Evolutionary conservation across 2,329 filamentous ascomycete genomes (phyloP), one percentile per base, ranked within the genome.

Genomic region (Paradendryphiella salina): DNA sequence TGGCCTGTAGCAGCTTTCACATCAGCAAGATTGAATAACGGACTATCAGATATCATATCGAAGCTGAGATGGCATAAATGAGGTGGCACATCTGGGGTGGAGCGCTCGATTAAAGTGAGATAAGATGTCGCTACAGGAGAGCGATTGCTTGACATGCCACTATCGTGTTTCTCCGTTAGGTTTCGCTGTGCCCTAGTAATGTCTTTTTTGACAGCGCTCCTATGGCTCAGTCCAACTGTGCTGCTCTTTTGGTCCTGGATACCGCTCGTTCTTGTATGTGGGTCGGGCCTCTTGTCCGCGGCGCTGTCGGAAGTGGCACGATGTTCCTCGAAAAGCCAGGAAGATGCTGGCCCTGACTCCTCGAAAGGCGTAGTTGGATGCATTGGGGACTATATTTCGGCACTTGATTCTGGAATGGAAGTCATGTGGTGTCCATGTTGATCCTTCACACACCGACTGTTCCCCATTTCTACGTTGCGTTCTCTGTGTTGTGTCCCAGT

Each of bases 51-150:
- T 23, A 17, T 13, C n/a, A 13, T n/a, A 20, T 40, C 48, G 17
- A 50, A 50, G 42, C 41, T 50, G 14, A 50, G 36, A 8, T 31
- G 48, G 36, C 31, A 35, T 21, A 26, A 13, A 0, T 11, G 4
- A 3, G 36, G 31, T 9, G 23, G 23, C 8, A 13, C 2, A 2
- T 23, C 15, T 6, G 2, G 7, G 18, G 5, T 14, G 9, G n/a
- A 7, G 9, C 6, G 11, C 0, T 9, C 26, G 23, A 3, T 36
- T 5, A 21, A 11, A 13, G 9, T 28, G 3, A 4, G 14, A 3
- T 9, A 3, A 3, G 32, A 20, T 4, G 20, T 20, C 11, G 2
- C 15, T 1, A 4, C 31, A 5, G 36, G 14, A 18, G 15, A 28
- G 9, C 8, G 17, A 3, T 8, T 36, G 6, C 11, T 41, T 14